Evolutionary conservation across 2,329 filamentous ascomycete species (phyloP), one percentile per base, ranked within the genome.

Genomic region (Orbilia brochopaga): DNA sequence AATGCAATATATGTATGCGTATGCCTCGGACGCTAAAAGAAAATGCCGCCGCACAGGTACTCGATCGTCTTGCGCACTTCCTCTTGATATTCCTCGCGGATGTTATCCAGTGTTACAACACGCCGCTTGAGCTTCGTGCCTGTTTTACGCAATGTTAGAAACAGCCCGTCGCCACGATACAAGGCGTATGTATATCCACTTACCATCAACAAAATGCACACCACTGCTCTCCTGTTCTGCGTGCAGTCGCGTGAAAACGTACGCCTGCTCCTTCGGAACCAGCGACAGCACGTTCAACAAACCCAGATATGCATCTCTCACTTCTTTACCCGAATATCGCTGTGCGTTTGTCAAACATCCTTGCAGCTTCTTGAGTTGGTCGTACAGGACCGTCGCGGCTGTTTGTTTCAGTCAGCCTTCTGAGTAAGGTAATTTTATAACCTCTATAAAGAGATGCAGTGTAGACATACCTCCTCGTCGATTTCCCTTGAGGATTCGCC

Each of bases 241-340:
- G 35, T 82, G 79, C 44, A 77, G 75, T 75, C 85, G 81, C n/a
- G 82, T 79, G 54, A 85, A 87, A 78, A 96, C 86, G 85, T 95
- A 99, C 0, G 88, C 89, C 77, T 96, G 90, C 73, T 90, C 87
- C 66, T 87, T 83, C 54, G 90, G 87, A 44, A 97, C 91, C 74
- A 91, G 96, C 75, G 90, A 91, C 72, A 99, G 83, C 0, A 91
- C 88, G 78, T 99, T 99, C 81, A 99, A 96, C 50, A 99, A 85
- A 73, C 92, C 84, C n/a, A 97, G 82, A 76, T 96, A 94, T 77
- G 91, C 89, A 75, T 90, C 86, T 52, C 88, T 87, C 32, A 90
- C 83, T 0, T 84, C 83, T 17, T 64, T 65, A 5, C 73, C 73
- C 21, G 51, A 66, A 48, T 81, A 76, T n/a, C 84, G 79, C 73